These are phyloP conservation scores for Entonaema liquescens DNA, from an alignment of 495 filamentous ascomycete genomes.

Conservation along the genomic window DNA sequence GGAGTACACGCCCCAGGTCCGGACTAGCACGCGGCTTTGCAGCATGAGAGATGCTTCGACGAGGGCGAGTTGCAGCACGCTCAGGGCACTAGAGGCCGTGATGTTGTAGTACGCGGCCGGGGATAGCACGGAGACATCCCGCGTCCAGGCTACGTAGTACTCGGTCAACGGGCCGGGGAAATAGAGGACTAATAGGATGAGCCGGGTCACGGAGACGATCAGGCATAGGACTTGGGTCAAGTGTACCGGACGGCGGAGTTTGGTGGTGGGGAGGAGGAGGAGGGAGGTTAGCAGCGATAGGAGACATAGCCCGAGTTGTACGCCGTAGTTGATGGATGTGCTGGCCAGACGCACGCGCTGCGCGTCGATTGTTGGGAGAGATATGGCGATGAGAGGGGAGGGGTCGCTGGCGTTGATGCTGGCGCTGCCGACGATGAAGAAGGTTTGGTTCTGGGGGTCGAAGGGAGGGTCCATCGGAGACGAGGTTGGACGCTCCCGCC, in stretches of 20 bases:
- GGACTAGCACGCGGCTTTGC: conserved; percentile 22
- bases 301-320: conserved; percentile 30
- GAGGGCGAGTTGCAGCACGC: conserved; percentile 27
- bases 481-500: background rate
- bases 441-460: conserved; percentile 35
- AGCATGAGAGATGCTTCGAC: conserved; percentile 25
- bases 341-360: conserved; percentile 35
- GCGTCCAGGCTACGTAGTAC: conserved; percentile 39
- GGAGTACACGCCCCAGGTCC: conserved; percentile 21
- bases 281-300: conserved; percentile 23
- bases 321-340: conserved; percentile 36
- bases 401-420: background rate
- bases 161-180: conserved; percentile 36
- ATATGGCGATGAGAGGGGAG: conserved; percentile 22
- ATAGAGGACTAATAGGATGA: conserved; percentile 26
- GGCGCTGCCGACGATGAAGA: conserved; percentile 23
- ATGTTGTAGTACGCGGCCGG: conserved; percentile 9
- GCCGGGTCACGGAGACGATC: conserved; percentile 8
- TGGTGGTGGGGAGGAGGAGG: conserved; percentile 20
- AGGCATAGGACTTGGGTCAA: conserved; percentile 14
- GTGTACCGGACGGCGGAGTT: conserved; percentile 23
- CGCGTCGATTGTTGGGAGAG: conserved; percentile 24
- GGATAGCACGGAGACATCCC: conserved; percentile 15
- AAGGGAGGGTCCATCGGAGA: conserved; percentile 13
- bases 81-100: conserved; percentile 13